Base-by-base conservation (phyloP, 148 eudicot genomes). In the Rhododendron ferrugineum region DNA sequence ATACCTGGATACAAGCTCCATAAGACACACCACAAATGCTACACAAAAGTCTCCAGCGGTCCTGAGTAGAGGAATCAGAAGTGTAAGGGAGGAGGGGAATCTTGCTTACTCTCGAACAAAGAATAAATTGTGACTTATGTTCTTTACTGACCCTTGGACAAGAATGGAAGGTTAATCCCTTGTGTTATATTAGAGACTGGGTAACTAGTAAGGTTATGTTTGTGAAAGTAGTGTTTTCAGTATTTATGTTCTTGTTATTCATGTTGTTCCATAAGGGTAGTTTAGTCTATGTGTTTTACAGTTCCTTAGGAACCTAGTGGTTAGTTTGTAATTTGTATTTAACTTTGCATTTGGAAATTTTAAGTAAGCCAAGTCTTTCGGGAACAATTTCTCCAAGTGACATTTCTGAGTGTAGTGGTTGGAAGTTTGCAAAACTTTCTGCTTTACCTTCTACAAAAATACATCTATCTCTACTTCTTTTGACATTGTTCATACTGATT, bases 1-100 rank as follows among this genome's bases (percentile, higher is more conserved):
- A 86, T 85, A 93, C 98, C 99, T 97, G 99, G 80, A 97, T 97
- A 83, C 99, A 97, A 60, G 99, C 99, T 85, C 99, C 99, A 92
- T 93, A 94, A 40, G 99, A 82, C 87, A 94, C 94, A 88, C 91
- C 92, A 84, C 99, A 97, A 83, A 97, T 94, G 94, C 98, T 94
- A 82, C 99, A 97, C 76, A 93, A 83, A 76, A 97, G 96, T 91
- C 93, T 97, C 99, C 99, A 97, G 47, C 99, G 98, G 82, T 95
- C 98, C 99, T 97, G 86, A 75, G 81, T 60, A 86, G 64, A 9
- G 75, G 46, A 9, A 80, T 37, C 70, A 18, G 49, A 64, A 79
- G 28, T 23, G 36, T 60, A 42, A 72, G 52, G 75, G 16, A 37
- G 73, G 56, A 26, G 76, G n/a, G 7, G 47, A 28, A 79, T 6